phyloP scores from a whole-genome alignment of 768 basidiomycete genomes.

The Boletus reticulatus region DNA sequence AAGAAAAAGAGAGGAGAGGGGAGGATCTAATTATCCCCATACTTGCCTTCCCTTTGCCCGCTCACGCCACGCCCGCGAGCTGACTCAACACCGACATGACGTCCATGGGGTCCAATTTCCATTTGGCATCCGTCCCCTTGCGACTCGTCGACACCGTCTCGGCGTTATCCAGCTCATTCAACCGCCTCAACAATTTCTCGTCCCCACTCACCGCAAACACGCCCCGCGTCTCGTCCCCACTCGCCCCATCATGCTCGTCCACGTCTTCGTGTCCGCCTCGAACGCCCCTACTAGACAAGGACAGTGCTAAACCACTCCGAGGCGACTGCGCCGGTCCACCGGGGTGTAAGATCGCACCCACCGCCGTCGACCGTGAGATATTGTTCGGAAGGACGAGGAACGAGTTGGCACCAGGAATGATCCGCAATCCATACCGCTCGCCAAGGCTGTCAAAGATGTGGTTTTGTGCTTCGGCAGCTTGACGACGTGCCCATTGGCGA shows the following conservation, averaged over 20 bases:
- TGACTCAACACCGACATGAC: conserved; percentile 33
- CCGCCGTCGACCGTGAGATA: conserved; percentile 79
- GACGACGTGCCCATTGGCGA: conserved; percentile 78
- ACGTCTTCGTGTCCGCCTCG: background rate
- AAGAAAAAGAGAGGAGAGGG: too few species aligned
- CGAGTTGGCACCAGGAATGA: conserved; percentile 74
- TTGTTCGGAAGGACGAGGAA: conserved; percentile 85
- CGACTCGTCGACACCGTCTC: conserved; percentile 72
- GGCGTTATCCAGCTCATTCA: conserved; percentile 71
- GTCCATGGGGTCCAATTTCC: conserved; percentile 47
- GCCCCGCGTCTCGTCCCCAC: conserved; percentile 50
- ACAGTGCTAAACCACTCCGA: conserved; percentile 30
- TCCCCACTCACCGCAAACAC: conserved; percentile 69
- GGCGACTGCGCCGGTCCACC: conserved; percentile 46
- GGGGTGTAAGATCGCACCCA: conserved; percentile 74
- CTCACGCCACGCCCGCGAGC: conserved; percentile 6
- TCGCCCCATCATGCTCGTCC: conserved; percentile 23
- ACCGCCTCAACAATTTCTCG: conserved; percentile 70
- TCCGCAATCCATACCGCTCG: conserved; percentile 78
- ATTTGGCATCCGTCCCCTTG: conserved; percentile 78
- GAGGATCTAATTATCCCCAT: too few species aligned
- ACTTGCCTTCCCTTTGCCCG: too few species aligned
- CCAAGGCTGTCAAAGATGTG: conserved; percentile 88
- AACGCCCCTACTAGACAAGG: conserved; percentile 23
- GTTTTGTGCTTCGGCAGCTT: conserved; percentile 90